These are phyloP conservation scores for Tympanopsis confertula DNA, from an alignment of 2,329 filamentous ascomycete genomes.

Conservation along the genomic window DNA sequence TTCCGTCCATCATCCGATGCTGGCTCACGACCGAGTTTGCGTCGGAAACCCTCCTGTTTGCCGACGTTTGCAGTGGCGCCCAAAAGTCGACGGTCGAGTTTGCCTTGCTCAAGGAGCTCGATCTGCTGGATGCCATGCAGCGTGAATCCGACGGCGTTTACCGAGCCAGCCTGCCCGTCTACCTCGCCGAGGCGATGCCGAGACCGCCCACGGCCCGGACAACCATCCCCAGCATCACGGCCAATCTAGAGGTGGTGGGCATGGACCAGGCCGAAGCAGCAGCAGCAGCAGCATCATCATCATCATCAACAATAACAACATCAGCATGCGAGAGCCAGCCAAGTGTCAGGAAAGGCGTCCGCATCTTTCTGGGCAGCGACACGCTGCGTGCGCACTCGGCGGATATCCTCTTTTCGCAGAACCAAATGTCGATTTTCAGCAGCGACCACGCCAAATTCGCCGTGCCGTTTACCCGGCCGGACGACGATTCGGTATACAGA, in stretches of 20 bases:
- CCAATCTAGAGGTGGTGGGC: constrained; percentile 66
- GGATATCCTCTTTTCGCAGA: constrained; percentile 84
- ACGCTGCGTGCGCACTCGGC: constrained; percentile 75
- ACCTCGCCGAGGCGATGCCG: constrained; percentile 81
- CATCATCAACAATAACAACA: neutral
- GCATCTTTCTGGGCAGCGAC: constrained; percentile 84
- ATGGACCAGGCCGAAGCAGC: constrained; percentile 35
- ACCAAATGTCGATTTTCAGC: constrained; percentile 76
- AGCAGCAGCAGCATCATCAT: constrained; percentile 14
- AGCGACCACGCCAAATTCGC: constrained; percentile 78
- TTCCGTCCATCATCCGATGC: constrained; percentile 88
- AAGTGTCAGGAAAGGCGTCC: constrained; percentile 59
- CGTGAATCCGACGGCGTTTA: constrained; percentile 53
- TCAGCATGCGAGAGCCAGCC: too few relatives aligned
- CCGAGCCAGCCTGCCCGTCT: constrained; percentile 69
- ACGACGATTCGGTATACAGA: constrained; percentile 73
- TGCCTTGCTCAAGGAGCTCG: constrained; percentile 63
- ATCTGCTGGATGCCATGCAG: constrained; percentile 54
- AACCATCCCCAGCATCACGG: constrained; percentile 65
- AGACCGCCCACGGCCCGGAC: constrained; percentile 65
- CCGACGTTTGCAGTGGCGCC: constrained; percentile 83
- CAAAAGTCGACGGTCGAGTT: constrained; percentile 75
- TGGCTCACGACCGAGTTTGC: constrained; percentile 89
- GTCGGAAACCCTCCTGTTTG: constrained; percentile 79
- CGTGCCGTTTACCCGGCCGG: constrained; percentile 83